Percentiles rank a stretch among this genome's conserved stretches.
Evolutionary conservation across 1,284 basidiomycete genomes (phyloP).

Genomic region (Sporisorium sorghi): DNA sequence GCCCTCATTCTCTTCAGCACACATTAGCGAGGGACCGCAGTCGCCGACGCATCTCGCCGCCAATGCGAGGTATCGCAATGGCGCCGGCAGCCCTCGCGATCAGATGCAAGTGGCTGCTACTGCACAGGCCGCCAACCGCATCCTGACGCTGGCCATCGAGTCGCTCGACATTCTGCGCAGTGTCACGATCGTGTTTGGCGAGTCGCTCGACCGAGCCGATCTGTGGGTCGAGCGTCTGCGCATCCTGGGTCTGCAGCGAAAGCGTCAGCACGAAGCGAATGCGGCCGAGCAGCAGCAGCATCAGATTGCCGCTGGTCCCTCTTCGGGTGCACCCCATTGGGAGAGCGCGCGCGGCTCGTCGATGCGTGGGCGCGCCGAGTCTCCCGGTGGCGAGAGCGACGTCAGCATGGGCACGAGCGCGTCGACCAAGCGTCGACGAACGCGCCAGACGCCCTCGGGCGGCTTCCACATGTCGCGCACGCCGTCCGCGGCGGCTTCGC

Average conservation of each 20-base stretch:
- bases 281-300: conserved; percentile 24
- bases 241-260: conserved; percentile 58
- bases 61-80: conserved; percentile 27
- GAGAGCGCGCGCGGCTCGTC: conserved; percentile 47
- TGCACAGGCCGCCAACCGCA: conserved; percentile 79
- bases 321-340: conserved; percentile 31
- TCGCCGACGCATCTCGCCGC: conserved; percentile 43
- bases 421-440: conserved; percentile 49
- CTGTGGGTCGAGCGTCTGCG: conserved; percentile 75
- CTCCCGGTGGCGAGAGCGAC: conserved; percentile 46
- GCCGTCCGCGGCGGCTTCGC: conserved; percentile 22
- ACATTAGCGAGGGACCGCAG: conserved; percentile 42
- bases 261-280: conserved; percentile 57
- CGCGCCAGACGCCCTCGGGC: conserved; percentile 23
- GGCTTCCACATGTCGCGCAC: conserved; percentile 49
- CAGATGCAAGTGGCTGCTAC: conserved; percentile 56
- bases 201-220: conserved; percentile 87
- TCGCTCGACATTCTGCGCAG: conserved; percentile 89
- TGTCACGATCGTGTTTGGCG: conserved; percentile 85
- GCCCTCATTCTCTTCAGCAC: conserved; percentile 61
- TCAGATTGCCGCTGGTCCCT: conserved; percentile 31
- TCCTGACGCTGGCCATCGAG: conserved; percentile 86
- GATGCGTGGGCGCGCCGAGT: conserved; percentile 38
- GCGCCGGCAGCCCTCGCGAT: conserved; percentile 35
- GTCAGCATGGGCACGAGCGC: conserved; percentile 54